Base-by-base conservation (phyloP, 768 basidiomycete genomes). In the Omphalotus guepiniiformis region DNA sequence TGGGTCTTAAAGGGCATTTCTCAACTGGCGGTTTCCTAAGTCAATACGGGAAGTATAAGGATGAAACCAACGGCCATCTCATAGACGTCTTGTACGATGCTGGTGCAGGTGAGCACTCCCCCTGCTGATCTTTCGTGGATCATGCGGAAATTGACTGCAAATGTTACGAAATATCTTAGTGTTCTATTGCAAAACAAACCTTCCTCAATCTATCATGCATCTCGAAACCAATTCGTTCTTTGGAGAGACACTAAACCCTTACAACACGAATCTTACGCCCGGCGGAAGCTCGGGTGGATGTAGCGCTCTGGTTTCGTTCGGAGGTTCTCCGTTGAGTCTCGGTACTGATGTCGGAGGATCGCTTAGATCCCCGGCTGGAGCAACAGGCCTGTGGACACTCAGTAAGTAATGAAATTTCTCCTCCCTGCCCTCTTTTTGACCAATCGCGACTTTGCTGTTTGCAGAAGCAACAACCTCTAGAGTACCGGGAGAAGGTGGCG, bases 281-380 rank as follows among this genome's bases (percentile, higher is more conserved):
- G 78, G 79, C 11, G 79, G 79, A n/a, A 76, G 75, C 8, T 72
- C 72, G 2, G 78, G 78, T 6, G 78, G 78, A 26, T 78, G 77
- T 56, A 64, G 67, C 4, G 74, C 78, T 0, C 54, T 79, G 1
- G 43, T 79, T 2, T 74, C 74, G 3, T 51, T 78, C 44, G 68
- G 67, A 28, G 76, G 76, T 26, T 65, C 68, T 18, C 69, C 70
- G 23, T 51, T 78, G 23, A 72, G 77, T 6, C 58, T 76, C 21
- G 73, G 75, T 23, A 71, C 68, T 15, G 60, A 58, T 51, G 63
- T 69, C 37, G 60, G 66, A 18, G 70, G 70, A 4, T 63, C 21
- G 39, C 21, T n/a, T n/a, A n/a, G n/a, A n/a, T n/a, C n/a, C n/a
- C n/a, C n/a, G n/a, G n/a, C n/a, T n/a, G n/a, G n/a, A n/a, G n/a